Base-by-base conservation (phyloP, 345 rosid species). In the Citrus mangshanensis region DNA sequence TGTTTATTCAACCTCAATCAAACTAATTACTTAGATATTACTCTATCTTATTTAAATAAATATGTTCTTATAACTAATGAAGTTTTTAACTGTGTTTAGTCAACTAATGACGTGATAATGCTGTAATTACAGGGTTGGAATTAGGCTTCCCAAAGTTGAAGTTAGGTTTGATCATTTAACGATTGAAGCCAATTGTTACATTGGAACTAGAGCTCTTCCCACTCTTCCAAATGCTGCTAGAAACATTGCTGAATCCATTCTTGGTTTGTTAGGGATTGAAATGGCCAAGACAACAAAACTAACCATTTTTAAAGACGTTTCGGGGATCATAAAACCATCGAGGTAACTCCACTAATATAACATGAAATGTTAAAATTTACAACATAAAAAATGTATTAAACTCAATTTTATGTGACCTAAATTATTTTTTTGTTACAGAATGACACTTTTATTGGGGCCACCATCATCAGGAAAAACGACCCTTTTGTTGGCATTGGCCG, bases 391-490 rank as follows among this genome's bases (percentile, higher is more conserved):
- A 12, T 13, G 18, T 13, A 46, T 46, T 46, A 3, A 16, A 13
- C 18, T 42, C 4, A 42, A 42, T 2, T 10, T 42, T 42, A n/a
- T 5, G 8, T 38, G 71, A 10, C 71, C 24, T 8, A 6, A 19
- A 6, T 7, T 32, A 0, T 40, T 70, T 49, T 62, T 7, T 37
- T 51, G 30, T 59, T 22, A 22, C 63, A 93, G 98, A 81, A 90
- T 93, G 97, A 73, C 97, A 7, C 89, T 95, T 3, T 81, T 95
- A 62, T 74, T 93, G 30, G 98, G 98, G 1, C 98, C 98, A 8
- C 98, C 98, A 21, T 91, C 98, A 32, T 93, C 98, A 1, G 98
- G 98, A 9, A 95, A 95, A 85, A 93, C 97, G 16, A 93, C 95
- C 24, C 87, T 95, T 76, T 79, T 95, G 72, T 73, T 95, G 28